A percentile compares a stretch with the other conserved stretches of the same genome.
Conservation (phyloP, 495 filamentous ascomycete genomes). For the Penicillium canescens region DNA sequence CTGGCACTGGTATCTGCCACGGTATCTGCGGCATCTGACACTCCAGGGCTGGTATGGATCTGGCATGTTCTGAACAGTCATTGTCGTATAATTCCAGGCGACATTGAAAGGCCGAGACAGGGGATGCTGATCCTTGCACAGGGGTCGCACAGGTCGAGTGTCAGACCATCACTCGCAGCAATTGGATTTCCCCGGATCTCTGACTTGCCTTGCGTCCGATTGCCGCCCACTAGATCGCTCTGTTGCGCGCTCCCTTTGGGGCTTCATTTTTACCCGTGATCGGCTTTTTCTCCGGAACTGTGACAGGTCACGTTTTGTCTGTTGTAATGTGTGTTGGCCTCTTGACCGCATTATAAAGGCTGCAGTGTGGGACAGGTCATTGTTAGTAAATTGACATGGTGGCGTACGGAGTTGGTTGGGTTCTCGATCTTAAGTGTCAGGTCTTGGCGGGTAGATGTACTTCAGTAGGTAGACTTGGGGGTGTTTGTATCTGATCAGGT, state of each 20-base stretch:
- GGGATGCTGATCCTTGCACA: constrained; percentile 20
- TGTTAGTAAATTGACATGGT: background rate
- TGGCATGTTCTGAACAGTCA: too few relatives aligned
- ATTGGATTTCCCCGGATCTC: constrained; percentile 16
- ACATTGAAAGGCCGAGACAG: constrained; percentile 16
- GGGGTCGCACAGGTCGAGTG: constrained; percentile 18
- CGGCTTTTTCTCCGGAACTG: constrained; percentile 5
- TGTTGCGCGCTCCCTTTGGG: too few relatives aligned
- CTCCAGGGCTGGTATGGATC: too few relatives aligned
- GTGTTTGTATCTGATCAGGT: too few relatives aligned
- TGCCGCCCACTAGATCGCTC: background rate
- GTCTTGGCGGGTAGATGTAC: background rate
- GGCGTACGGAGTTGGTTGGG: constrained; percentile 5
- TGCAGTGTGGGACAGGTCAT: background rate
- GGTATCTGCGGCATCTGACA: too few relatives aligned
- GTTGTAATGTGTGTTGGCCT: background rate
- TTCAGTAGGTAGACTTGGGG: too few relatives aligned
- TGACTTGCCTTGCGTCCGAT: constrained; percentile 11
- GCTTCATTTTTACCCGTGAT: background rate
- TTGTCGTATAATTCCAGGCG: constrained; percentile 1
- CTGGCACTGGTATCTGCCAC: too few relatives aligned
- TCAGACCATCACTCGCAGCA: constrained; percentile 26
- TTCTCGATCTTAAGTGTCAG: background rate
- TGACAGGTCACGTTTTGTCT: background rate
- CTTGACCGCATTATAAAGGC: constrained; percentile 1